Conservation (phyloP, 192 early-diverging fungal species). For the Backusella psychrophila region DNA sequence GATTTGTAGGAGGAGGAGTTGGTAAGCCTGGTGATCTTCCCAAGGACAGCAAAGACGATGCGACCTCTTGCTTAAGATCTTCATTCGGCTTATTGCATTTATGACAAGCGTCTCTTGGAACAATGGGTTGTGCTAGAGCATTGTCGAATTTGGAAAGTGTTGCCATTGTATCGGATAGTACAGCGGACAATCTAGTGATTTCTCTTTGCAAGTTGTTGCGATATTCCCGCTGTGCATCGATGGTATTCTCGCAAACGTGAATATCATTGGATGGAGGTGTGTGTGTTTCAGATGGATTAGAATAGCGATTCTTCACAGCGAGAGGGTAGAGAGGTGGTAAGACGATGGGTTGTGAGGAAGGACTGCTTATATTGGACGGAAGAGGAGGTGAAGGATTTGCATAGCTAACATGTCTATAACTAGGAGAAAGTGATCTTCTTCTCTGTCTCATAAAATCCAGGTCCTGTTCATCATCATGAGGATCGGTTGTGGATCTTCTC, state of each 20-base stretch:
- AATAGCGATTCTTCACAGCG: not conserved
- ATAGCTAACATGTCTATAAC: not conserved
- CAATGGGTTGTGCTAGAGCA: not conserved
- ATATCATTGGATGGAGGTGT: not conserved
- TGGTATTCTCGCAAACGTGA: not conserved
- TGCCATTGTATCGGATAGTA: constrained; percentile 45
- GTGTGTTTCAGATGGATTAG: not conserved
- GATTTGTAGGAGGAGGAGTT: not conserved
- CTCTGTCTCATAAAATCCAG: not conserved
- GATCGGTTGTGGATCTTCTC: not conserved
- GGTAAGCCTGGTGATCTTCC: not conserved
- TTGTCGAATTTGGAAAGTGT: constrained; percentile 45
- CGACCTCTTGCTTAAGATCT: constrained; percentile 13
- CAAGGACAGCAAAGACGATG: constrained; percentile 19
- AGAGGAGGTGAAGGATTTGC: not conserved
- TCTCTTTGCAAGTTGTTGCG: constrained; percentile 34
- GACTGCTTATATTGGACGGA: not conserved
- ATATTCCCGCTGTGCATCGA: not conserved
- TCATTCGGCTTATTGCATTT: not conserved
- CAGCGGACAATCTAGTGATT: constrained; percentile 43
- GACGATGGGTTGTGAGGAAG: constrained; percentile 1
- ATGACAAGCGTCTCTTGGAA: not conserved
- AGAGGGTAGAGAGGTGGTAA: not conserved
- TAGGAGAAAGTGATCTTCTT: constrained; percentile 9
- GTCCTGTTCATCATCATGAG: not conserved